A percentile compares a stretch with the other conserved stretches of the same genome.
phyloP scores from a whole-genome alignment of 768 basidiomycete genomes.

The Boletus barrowsii region DNA sequence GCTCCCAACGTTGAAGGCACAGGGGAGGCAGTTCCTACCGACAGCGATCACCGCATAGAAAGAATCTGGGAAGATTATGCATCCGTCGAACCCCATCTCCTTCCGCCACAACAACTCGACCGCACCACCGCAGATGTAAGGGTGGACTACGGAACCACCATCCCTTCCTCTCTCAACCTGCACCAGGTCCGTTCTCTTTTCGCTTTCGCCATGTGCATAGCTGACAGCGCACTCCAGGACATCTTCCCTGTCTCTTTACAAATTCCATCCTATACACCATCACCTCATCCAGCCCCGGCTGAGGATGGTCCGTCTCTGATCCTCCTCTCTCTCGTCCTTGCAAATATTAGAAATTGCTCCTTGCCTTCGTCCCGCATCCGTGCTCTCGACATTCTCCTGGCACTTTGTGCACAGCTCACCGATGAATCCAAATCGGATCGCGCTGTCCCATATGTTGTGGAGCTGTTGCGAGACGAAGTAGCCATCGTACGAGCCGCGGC shows the following conservation, averaged over 20 bases:
- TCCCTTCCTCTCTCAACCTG: constrained; percentile 46
- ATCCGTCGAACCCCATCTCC: constrained; percentile 69
- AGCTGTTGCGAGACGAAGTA: constrained; percentile 82
- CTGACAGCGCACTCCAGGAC: constrained; percentile 43
- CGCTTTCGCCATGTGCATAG: not conserved
- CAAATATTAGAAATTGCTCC: constrained; percentile 85
- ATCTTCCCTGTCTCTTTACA: constrained; percentile 74
- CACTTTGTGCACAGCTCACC: constrained; percentile 74
- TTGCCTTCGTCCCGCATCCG: constrained; percentile 84
- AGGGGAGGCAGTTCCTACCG: constrained; percentile 53
- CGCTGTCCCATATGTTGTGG: constrained; percentile 88
- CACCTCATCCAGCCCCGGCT: constrained; percentile 49
- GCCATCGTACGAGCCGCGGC: constrained; percentile 80
- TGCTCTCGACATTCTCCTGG: constrained; percentile 83
- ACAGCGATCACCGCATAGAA: constrained; percentile 84
- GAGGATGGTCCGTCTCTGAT: constrained; percentile 90
- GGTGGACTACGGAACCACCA: constrained; percentile 43
- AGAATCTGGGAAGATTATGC: constrained; percentile 86
- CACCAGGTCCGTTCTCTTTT: constrained; percentile 48
- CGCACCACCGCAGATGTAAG: constrained; percentile 52
- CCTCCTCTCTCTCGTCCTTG: constrained; percentile 80
- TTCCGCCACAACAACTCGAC: constrained; percentile 42
- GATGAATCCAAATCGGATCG: constrained; percentile 96
- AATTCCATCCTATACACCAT: constrained; percentile 48
- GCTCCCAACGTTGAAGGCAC: constrained; percentile 13